Percentiles rank a stretch among this genome's conserved stretches.
Evolutionary conservation across 2,329 filamentous ascomycete genomes (phyloP).

Genomic region (Cadophora luteo-olivacea): DNA sequence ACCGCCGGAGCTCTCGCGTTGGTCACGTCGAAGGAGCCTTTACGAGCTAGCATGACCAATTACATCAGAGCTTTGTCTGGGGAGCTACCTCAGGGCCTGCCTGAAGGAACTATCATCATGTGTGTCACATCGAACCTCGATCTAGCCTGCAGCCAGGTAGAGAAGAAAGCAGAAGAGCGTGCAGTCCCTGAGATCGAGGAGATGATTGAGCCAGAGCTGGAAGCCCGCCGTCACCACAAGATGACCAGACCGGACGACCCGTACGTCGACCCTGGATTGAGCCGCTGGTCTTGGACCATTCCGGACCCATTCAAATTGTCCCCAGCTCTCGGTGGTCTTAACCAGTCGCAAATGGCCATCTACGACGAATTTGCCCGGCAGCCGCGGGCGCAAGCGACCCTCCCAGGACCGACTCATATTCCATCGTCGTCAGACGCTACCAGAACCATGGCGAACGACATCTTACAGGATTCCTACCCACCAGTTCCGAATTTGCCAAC

Average conservation of each 20-base stretch:
- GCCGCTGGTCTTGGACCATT: conserved; percentile 91
- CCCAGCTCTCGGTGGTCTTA: conserved; percentile 74
- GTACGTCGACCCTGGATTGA: conserved; percentile 82
- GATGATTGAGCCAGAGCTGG: conserved; percentile 82
- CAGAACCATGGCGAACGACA: conserved; percentile 66
- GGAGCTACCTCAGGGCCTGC: conserved; percentile 78
- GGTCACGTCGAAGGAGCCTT: conserved; percentile 97
- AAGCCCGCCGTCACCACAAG: conserved; percentile 78
- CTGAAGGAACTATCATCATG: conserved; percentile 96
- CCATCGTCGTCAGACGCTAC: conserved; percentile 66
- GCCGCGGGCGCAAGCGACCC: conserved; percentile 67
- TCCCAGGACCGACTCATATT: conserved; percentile 61
- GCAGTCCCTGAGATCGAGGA: conserved; percentile 95
- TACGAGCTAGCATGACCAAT: conserved; percentile 96
- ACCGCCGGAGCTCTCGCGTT: conserved; percentile 92
- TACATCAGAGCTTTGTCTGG: conserved; percentile 79
- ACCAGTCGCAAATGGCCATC: conserved; percentile 90
- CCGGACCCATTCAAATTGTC: conserved; percentile 91
- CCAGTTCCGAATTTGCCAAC: conserved; percentile 64
- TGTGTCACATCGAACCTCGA: conserved; percentile 98
- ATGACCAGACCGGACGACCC: conserved; percentile 79
- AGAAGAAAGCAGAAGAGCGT: conserved; percentile 93
- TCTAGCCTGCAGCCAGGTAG: conserved; percentile 89
- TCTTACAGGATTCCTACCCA: conserved; percentile 67
- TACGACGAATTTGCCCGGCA: conserved; percentile 96